Base-by-base conservation (phyloP, 345 rosid species). In the Aquilaria malaccensis region DNA sequence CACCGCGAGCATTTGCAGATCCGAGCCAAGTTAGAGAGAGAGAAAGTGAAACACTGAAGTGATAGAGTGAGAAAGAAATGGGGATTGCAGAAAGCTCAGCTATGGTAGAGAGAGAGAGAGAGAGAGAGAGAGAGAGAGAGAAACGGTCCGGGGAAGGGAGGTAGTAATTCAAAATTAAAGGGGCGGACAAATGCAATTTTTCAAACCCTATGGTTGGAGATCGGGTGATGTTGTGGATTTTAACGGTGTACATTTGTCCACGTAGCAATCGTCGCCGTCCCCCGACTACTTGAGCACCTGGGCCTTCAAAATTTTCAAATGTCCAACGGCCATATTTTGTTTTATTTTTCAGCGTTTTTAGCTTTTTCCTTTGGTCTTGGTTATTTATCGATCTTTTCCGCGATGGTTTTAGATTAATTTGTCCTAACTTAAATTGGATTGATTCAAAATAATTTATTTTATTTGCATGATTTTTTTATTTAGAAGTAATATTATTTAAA, bases 81-180 rank as follows among this genome's bases (percentile, higher is more conserved):
- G 43, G 4, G 43, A 37, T 37, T 37, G 43, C 2, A n/a, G 57
- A 56, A 37, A 59, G 43, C 43, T 37, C 43, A 37, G 7, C 43
- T 4, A 37, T 37, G 43, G 43, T 2, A 13, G 10, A 66, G 58
- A 66, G 50, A 37, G 56, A 4, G 30, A 30, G 37, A 52, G 31
- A 33, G 67, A 67, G 58, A 46, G 31, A 31, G 63, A 70, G 72
- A 67, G 67, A 76, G 68, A 56, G 30, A 64, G 31, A 69, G 62
- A 73, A 81, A 82, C 86, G 83, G 81, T 84, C 80, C 49, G 54
- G 10, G 66, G 72, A 65, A 37, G 43, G 7, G 43, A 37, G 43
- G 43, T 37, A 5, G 76, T 67, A 67, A 68, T 80, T 81, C 77
- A 88, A 91, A 88, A 74, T 73, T 48, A 58, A 75, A 77, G 86